Conservation (phyloP, 495 filamentous ascomycete genomes). For the Tuber aestivum region DNA sequence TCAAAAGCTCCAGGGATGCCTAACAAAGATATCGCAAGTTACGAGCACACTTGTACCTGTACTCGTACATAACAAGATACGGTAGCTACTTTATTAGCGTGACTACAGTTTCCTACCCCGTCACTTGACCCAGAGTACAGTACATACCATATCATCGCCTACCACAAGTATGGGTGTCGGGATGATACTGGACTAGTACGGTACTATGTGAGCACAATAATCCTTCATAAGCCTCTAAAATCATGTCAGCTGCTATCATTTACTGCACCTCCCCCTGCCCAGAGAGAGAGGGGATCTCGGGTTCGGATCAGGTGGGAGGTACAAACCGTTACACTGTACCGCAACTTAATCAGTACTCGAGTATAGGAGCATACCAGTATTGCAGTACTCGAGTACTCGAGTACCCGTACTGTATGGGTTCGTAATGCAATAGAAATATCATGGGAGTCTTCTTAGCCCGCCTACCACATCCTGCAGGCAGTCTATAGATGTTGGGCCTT, state of each 20-base stretch:
- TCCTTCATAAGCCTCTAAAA: background rate
- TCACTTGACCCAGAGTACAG: background rate
- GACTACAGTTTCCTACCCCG: background rate
- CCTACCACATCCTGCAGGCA: too few relatives aligned
- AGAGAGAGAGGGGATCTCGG: background rate
- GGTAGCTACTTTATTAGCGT: background rate
- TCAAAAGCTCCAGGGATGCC: background rate
- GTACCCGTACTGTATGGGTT: too few relatives aligned
- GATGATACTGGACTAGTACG: too few relatives aligned
- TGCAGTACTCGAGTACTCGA: background rate
- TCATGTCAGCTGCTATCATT: background rate
- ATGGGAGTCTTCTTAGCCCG: too few relatives aligned
- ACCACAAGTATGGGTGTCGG: too few relatives aligned
- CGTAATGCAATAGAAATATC: too few relatives aligned
- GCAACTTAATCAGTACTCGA: background rate
- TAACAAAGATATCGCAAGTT: too few relatives aligned
- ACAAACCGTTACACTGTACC: background rate
- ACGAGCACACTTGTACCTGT: too few relatives aligned
- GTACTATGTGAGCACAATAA: background rate
- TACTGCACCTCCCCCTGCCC: background rate
- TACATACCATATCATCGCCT: too few relatives aligned
- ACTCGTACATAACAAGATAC: too few relatives aligned
- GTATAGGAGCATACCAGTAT: too few relatives aligned
- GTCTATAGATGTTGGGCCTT: too few relatives aligned
- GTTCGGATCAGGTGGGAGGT: background rate